Evolutionary conservation across 1,284 basidiomycete species (phyloP), one percentile per base, ranked within the genome.

Genomic region (Neonothopanus nambi): DNA sequence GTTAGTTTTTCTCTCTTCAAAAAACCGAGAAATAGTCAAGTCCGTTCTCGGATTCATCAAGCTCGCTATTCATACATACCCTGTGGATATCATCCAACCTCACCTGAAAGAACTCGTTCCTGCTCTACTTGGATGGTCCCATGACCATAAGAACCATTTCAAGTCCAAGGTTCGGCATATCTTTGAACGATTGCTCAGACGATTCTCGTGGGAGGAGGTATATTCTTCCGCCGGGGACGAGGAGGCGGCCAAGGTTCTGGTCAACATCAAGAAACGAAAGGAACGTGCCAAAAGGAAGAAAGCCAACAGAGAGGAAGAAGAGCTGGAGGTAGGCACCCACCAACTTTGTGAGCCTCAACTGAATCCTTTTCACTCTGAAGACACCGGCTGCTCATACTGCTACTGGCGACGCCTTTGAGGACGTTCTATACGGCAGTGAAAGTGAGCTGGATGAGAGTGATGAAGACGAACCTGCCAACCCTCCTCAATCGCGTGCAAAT

Each of bases 91-190:
- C 44, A 77, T 98, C 43, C 82, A 81, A 23, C 86, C 87, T 0
- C 87, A 95, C 64, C 78, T 99, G 12, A 76, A 79, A 24, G 76
- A 79, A 17, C 78, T 98, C 12, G 91, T 99, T 0, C 91, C 93
- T 0, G 90, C 89, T 0, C 79, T 99, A 15, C 77, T 99, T 21
- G 80, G 79, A 52, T 97, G 96, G 94, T 93, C 93, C 5, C 92
- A 96, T 65, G 95, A 98, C 68, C 95, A 99, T 76, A 96, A 96
- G 70, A 98, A 99, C 67, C 96, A 98, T 70, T 99, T 99, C 84
- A 99, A 99, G 71, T 80, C 83, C 52, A 98, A 98, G 75, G 93
- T 98, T 12, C 84, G 94, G 42, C 95, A 98, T 71, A 95, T 99
- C 56, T 94, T 99, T 63, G 97, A 99, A 76, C 85, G 97, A 43